Percentiles rank a stretch among this genome's conserved stretches.
Evolutionary conservation across 163 green algal species (phyloP).

Genomic region (Picocystis sp.): DNA sequence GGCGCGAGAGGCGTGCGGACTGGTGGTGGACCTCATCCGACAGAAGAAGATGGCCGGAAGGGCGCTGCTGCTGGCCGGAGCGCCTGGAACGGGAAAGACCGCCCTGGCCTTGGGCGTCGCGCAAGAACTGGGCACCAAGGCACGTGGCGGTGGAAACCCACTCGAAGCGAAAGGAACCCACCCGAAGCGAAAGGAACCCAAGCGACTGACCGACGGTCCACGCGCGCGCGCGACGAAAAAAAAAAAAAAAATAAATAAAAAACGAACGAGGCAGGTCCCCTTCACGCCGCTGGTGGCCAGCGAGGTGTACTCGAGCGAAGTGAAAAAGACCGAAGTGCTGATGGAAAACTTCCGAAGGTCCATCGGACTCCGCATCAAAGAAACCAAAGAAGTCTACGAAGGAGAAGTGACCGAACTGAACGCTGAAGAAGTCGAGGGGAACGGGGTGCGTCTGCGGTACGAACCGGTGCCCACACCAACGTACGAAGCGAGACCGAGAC

Average conservation of each 20-base stretch:
- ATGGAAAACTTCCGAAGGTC: conserved; percentile 97
- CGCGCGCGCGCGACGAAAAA: no score
- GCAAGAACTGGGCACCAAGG: conserved; percentile 88
- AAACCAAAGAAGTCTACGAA: conserved; percentile 99
- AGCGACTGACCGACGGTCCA: not conserved
- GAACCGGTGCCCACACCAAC: no score
- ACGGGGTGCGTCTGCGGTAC: no score
- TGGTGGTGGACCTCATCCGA: conserved; percentile 95
- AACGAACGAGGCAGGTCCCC: conserved; percentile 32
- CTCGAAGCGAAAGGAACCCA: not conserved
- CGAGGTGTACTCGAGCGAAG: conserved; percentile 93
- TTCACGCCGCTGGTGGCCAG: conserved; percentile 99
- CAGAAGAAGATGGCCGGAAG: conserved; percentile 95
- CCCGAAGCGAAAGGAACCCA: not conserved
- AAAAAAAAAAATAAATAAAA: no score
- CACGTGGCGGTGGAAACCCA: not conserved
- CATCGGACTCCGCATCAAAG: conserved; percentile 94
- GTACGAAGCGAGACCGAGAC: no score
- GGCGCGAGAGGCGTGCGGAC: conserved; percentile 79
- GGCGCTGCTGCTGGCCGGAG: conserved; percentile 84
- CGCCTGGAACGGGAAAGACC: conserved; percentile 93
- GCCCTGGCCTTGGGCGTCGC: conserved; percentile 92
- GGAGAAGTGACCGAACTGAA: conserved; percentile 10
- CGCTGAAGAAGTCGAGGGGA: conserved; percentile 1
- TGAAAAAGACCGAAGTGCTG: conserved; percentile 99